Percentiles rank a stretch among this genome's conserved stretches.
Conservation (phyloP, 2,329 filamentous ascomycete genomes). For the Talaromyces sp. region DNA sequence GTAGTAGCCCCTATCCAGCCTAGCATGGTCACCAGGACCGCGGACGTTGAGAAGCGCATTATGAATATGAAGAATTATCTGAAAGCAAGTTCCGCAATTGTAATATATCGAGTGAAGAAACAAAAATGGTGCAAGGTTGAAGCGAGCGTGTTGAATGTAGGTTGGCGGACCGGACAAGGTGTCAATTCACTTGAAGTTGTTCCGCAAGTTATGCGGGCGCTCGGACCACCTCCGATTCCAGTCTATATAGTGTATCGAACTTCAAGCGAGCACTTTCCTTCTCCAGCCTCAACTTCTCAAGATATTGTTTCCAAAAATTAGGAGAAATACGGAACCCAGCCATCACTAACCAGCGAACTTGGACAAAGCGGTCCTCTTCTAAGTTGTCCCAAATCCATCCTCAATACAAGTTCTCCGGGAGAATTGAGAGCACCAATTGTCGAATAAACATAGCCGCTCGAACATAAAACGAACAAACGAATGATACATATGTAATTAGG, state of each 20-base stretch:
- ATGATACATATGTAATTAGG: not conserved
- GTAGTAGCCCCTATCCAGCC: slow-evolving; percentile 59
- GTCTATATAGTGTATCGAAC: not conserved
- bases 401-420: not conserved
- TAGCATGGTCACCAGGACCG: slow-evolving; percentile 54
- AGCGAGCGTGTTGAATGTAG: slow-evolving; percentile 2
- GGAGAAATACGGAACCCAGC: not conserved
- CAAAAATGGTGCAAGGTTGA: not conserved
- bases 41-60: slow-evolving; percentile 44
- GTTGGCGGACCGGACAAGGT: slow-evolving; percentile 10
- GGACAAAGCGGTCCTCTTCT: not conserved
- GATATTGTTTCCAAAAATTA: too few relatives aligned
- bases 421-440: not conserved
- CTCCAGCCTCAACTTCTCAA: not conserved
- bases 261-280: not conserved
- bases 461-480: not conserved
- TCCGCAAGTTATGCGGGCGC: slow-evolving; percentile 4
- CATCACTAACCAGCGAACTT: not conserved
- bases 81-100: not conserved
- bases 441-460: not conserved
- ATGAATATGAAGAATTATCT: slow-evolving; percentile 17
- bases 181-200: slow-evolving; percentile 19
- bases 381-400: not conserved
- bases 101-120: not conserved
- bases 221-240: slow-evolving; percentile 17